Percentiles rank a stretch among this genome's conserved stretches.
phyloP scores from a whole-genome alignment of 805 yeast species.

The Monosporozyma aerobia region DNA sequence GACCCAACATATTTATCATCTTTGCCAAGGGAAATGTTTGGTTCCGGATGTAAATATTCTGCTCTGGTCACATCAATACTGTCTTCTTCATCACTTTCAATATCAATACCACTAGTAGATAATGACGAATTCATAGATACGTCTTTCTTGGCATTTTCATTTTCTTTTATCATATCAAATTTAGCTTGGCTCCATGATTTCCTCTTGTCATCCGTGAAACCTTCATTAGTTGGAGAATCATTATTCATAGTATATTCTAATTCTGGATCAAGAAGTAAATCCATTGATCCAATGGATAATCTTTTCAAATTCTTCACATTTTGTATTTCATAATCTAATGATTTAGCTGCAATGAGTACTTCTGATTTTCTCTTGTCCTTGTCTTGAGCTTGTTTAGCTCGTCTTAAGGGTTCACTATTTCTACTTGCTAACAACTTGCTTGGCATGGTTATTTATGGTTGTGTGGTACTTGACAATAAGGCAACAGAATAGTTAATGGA shows the following conservation, averaged over 20 bases:
- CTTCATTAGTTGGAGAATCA: conserved; percentile 9
- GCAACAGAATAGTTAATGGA: background rate
- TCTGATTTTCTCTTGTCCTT: conserved; percentile 35
- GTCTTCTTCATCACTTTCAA: conserved; percentile 10
- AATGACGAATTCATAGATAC: background rate
- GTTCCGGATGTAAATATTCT: conserved; percentile 20
- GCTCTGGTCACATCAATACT: conserved; percentile 24
- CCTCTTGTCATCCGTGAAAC: conserved; percentile 5
- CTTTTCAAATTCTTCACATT: conserved; percentile 68
- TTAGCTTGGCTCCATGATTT: conserved; percentile 12
- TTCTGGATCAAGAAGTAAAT: conserved; percentile 58
- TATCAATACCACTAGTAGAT: background rate
- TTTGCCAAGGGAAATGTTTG: background rate
- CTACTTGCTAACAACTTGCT: background rate
- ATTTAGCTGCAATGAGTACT: conserved; percentile 57
- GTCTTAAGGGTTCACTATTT: conserved; percentile 1
- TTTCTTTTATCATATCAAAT: background rate
- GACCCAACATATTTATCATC: background rate
- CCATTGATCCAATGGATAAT: conserved; percentile 54
- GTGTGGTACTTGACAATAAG: background rate
- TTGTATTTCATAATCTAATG: conserved; percentile 65
- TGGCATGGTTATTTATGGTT: background rate
- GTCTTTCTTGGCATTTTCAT: background rate
- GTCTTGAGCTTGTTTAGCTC: background rate
- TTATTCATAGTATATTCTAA: conserved; percentile 39